phyloP scores from a whole-genome alignment of 1,284 basidiomycete genomes.

The Filobasidium uniguttulatum region DNA sequence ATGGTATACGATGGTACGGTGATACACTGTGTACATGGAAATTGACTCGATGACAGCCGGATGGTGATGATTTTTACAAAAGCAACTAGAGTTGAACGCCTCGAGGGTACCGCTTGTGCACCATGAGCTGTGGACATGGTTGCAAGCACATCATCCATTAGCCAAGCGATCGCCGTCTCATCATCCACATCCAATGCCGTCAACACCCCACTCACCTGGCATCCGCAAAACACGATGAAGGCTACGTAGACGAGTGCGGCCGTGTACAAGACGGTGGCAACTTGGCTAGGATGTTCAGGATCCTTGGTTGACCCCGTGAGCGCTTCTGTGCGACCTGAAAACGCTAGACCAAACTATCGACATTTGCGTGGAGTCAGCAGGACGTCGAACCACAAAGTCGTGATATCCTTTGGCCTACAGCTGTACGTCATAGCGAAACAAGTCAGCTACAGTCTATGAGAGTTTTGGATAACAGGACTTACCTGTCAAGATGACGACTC shows the following conservation, averaged over 20 bases:
- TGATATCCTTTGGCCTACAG: no score
- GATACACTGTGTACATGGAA: no score
- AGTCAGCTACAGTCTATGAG: neutral
- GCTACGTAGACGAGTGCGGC: constrained; percentile 41
- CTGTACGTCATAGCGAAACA: neutral
- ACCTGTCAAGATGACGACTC: constrained; percentile 42
- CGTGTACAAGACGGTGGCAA: constrained; percentile 40
- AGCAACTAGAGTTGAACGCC: constrained; percentile 38
- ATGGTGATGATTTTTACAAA: no score
- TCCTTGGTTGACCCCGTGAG: constrained; percentile 41
- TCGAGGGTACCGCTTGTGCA: constrained; percentile 35
- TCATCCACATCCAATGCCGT: neutral
- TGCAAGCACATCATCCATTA: neutral
- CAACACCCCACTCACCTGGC: constrained; percentile 34
- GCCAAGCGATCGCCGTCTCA: neutral
- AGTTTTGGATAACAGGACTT: constrained; percentile 4
- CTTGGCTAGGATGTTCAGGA: constrained; percentile 38
- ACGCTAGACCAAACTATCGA: constrained; percentile 15
- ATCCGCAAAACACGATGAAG: constrained; percentile 42
- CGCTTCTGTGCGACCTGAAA: constrained; percentile 26
- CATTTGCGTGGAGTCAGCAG: neutral
- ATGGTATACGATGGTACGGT: no score
- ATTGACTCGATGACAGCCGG: no score
- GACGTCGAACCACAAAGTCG: no score
- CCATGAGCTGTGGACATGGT: constrained; percentile 24